Evolutionary conservation across 768 basidiomycete genomes (phyloP), one percentile per base, ranked within the genome.

Genomic region (Podaxis sp.): DNA sequence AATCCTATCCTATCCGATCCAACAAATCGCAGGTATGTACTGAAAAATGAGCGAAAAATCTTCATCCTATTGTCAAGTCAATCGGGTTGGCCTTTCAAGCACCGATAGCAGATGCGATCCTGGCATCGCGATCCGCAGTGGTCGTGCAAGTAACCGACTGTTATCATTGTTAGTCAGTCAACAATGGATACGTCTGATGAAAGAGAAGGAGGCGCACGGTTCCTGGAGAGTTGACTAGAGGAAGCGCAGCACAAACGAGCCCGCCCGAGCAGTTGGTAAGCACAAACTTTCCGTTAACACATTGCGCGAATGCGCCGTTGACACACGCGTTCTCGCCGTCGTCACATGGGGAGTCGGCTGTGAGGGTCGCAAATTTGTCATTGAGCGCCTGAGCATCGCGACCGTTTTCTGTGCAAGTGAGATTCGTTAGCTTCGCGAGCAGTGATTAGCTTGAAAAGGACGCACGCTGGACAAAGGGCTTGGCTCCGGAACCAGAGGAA

Each of bases 191-290:
- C 19, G 6, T 44, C 4, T 12, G 11, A 33, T 19, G 19, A 56
- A 52, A 4, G 17, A 28, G 11, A 28, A 19, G 44, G 24, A 13
- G 19, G 22, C 57, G 15, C 26, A 64, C 63, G 8, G 84, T 85
- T 46, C 84, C 85, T 11, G 77, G 61, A 33, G 72, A 75, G 73
- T 84, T 84, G 60, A 86, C 84, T 26, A 87, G 77, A 26, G 85
- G 84, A 52, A 86, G 78, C 4, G 83, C 84, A 33, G 76, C 76
- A 57, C 84, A 86, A 4, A 71, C 73, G 33, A 76, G 68, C 2
- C 74, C 73, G 42, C 68, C 70, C 28, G 71, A 69, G 60, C 84
- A 87, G 0, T 67, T 59, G 0, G 75, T 77, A 15, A 75, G 57
- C 0, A 70, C 76, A 57, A 83, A 85, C 61, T 77, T 73, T n/a